A percentile compares a stretch with the other conserved stretches of the same genome.
Conservation (phyloP, 106 monocot species). For the Dioscorea zingiberensis region DNA sequence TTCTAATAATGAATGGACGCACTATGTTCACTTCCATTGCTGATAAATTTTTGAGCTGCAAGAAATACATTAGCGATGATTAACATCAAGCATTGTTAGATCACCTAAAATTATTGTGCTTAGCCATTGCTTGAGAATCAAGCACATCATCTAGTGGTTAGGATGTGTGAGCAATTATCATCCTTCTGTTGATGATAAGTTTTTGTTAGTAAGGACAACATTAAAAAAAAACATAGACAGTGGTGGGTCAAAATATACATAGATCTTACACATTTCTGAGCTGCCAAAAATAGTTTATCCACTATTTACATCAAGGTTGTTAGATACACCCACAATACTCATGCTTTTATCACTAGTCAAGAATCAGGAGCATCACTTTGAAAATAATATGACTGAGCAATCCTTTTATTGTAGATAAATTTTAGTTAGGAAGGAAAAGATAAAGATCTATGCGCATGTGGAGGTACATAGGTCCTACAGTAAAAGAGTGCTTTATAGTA, state of each 20-base stretch:
- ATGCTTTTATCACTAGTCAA: too few relatives aligned
- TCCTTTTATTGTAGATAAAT: too few relatives aligned
- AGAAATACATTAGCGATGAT: conserved; percentile 1
- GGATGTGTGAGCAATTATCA: not conserved
- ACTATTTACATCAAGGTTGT: too few relatives aligned
- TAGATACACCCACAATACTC: too few relatives aligned
- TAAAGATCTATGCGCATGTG: too few relatives aligned
- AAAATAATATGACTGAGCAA: too few relatives aligned
- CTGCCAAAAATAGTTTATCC: too few relatives aligned
- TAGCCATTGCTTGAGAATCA: not conserved
- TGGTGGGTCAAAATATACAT: not conserved
- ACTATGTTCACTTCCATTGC: conserved; percentile 98
- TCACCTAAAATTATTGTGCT: not conserved
- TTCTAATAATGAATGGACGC: conserved; percentile 81
- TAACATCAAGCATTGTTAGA: not conserved
- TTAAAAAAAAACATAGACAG: not conserved
- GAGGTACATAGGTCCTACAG: too few relatives aligned
- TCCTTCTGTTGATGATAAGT: not conserved
- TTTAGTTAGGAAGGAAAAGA: too few relatives aligned
- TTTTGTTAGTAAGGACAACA: not conserved
- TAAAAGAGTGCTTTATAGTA: too few relatives aligned
- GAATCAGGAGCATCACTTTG: too few relatives aligned
- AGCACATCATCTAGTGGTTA: not conserved
- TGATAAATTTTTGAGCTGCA: conserved; percentile 96
- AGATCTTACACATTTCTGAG: too few relatives aligned